A percentile compares a stretch with the other conserved stretches of the same genome.
These are phyloP conservation scores for Candida maris DNA, from an alignment of 805 yeast genomes.

Conservation along the genomic window DNA sequence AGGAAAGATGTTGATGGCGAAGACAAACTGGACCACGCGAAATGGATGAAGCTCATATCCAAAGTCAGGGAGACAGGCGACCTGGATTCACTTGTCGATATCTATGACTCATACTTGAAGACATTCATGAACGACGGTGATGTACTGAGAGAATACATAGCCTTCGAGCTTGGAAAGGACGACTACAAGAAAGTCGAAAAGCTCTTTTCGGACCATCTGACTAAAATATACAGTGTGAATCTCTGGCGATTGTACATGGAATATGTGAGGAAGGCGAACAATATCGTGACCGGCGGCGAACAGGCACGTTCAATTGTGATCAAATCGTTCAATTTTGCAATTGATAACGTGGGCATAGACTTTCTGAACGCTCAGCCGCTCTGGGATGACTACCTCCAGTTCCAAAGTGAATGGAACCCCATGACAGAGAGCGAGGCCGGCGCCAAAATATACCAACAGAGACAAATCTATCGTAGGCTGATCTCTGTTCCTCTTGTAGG, in stretches of 20 bases:
- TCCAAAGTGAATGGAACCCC: constrained; percentile 75
- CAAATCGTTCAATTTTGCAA: constrained; percentile 81
- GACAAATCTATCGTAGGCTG: constrained; percentile 68
- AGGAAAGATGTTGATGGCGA: constrained; percentile 47
- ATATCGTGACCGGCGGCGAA: constrained; percentile 76
- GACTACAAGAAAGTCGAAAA: constrained; percentile 64
- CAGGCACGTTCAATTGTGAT: constrained; percentile 68
- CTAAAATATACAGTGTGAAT: constrained; percentile 57
- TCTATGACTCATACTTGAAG: constrained; percentile 56
- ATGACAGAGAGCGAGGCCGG: constrained; percentile 79
- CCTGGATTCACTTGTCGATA: constrained; percentile 53
- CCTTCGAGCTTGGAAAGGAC: constrained; percentile 58
- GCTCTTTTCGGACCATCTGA: constrained; percentile 61
- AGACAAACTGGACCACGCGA: constrained; percentile 49
- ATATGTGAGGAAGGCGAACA: constrained; percentile 69
- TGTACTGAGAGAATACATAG: constrained; percentile 74
- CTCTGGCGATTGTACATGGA: constrained; percentile 76
- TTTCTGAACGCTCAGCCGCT: constrained; percentile 56
- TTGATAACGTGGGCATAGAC: constrained; percentile 76
- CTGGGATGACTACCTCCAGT: constrained; percentile 82
- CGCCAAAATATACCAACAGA: constrained; percentile 69
- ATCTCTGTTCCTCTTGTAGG: constrained; percentile 72
- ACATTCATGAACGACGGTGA: constrained; percentile 66
- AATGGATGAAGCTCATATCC: constrained; percentile 56
- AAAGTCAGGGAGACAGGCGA: constrained; percentile 49